phyloP scores from a whole-genome alignment of 2,329 filamentous ascomycete species.

The Ascochyta lentis region DNA sequence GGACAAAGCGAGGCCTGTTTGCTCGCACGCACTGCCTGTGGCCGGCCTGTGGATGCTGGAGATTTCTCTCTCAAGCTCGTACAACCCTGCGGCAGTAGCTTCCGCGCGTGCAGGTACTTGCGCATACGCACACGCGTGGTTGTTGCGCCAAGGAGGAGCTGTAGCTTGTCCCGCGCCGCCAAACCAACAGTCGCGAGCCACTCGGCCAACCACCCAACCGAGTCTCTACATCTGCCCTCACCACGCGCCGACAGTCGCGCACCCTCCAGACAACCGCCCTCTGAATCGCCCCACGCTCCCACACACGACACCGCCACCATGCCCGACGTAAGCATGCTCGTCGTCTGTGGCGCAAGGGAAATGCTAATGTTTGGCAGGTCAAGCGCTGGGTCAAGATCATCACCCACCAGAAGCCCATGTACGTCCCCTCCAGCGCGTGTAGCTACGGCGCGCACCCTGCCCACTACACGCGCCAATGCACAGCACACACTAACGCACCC shows the following conservation, averaged over 20 bases:
- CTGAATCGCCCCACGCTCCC: background rate
- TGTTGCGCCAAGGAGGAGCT: constrained; percentile 22
- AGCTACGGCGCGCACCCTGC: constrained; percentile 18
- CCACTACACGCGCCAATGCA: constrained; percentile 14
- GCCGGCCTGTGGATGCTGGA: background rate
- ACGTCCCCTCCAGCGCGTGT: constrained; percentile 59
- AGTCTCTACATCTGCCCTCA: constrained; percentile 19
- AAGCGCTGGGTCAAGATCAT: constrained; percentile 92
- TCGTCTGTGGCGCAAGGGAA: background rate
- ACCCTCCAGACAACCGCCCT: constrained; percentile 3
- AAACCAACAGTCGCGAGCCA: constrained; percentile 32
- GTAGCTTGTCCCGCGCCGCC: constrained; percentile 17
- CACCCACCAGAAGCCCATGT: constrained; percentile 90
- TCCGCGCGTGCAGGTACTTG: constrained; percentile 5
- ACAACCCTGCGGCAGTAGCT: constrained; percentile 3
- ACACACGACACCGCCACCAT: constrained; percentile 40
- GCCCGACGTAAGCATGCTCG: constrained; percentile 52
- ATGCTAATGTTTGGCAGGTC: constrained; percentile 56
- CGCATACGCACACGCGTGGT: background rate
- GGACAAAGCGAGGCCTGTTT: background rate
- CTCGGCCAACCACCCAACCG: constrained; percentile 23
- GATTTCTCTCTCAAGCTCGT: background rate
- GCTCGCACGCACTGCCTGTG: background rate
- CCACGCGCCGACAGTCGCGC: constrained; percentile 27
- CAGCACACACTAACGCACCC: constrained; percentile 18